Evolutionary conservation across 176 grass and related monocot genomes (phyloP).

Genomic region (Phragmites australis): DNA sequence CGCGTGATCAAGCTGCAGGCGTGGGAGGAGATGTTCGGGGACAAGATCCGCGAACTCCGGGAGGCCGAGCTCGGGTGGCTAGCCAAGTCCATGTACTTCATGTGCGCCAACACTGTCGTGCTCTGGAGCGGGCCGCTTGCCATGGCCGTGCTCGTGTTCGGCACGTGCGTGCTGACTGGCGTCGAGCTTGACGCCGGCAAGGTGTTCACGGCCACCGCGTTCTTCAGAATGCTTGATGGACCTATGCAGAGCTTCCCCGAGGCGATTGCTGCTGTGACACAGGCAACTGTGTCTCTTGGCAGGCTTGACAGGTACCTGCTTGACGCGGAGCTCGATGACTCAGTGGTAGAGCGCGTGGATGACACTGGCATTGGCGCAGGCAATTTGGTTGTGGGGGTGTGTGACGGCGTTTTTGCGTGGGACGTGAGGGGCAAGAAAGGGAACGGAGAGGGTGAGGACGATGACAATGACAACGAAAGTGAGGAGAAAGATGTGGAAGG

Average conservation of each 20-base stretch:
- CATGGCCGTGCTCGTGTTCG: slow-evolving; percentile 60
- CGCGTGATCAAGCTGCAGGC: slow-evolving; percentile 76
- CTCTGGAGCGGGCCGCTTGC: slow-evolving; percentile 57
- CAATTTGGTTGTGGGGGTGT: slow-evolving; percentile 35
- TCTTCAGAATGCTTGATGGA: slow-evolving; percentile 56
- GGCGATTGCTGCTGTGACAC: slow-evolving; percentile 54
- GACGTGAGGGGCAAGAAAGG: slow-evolving; percentile 43
- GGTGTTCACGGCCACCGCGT: slow-evolving; percentile 60
- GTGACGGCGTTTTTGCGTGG: slow-evolving; percentile 49
- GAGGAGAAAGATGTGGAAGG: slow-evolving; percentile 24
- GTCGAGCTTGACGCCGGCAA: slow-evolving; percentile 56
- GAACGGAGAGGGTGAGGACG: not conserved
- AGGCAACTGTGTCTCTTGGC: slow-evolving; percentile 57
- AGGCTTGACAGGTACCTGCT: slow-evolving; percentile 65
- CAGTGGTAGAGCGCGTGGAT: slow-evolving; percentile 27
- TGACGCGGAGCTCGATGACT: slow-evolving; percentile 48
- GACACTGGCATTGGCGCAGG: not conserved
- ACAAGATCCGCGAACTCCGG: slow-evolving; percentile 38
- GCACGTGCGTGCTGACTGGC: slow-evolving; percentile 46
- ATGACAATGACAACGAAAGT: not conserved
- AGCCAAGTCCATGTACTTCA: slow-evolving; percentile 69
- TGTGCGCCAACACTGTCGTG: slow-evolving; percentile 60
- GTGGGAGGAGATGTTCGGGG: slow-evolving; percentile 64
- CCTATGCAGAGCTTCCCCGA: slow-evolving; percentile 76
- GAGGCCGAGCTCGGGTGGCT: slow-evolving; percentile 61